These are phyloP conservation scores for Glycine soja DNA, from an alignment of 306 rosid species.

Conservation along the genomic window DNA sequence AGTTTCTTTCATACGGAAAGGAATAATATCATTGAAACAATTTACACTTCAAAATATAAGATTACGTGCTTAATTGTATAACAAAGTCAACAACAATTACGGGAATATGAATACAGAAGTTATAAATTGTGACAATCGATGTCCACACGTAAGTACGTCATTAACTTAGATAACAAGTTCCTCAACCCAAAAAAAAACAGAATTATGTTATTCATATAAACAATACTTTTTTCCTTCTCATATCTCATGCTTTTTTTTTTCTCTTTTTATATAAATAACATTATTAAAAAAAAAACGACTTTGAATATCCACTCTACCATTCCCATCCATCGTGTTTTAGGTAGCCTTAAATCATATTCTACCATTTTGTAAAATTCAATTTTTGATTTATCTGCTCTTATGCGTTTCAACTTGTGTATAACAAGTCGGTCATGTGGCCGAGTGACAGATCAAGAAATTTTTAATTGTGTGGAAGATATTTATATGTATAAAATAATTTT, in stretches of 20 bases:
- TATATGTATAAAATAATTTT: too few relatives aligned
- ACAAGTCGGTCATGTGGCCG: too few relatives aligned
- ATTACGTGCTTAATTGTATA: not conserved
- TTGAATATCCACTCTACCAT: too few relatives aligned
- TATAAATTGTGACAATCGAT: too few relatives aligned
- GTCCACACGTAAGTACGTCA: not conserved
- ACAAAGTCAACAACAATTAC: not conserved
- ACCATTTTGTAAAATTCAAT: not conserved
- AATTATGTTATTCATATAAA: not conserved
- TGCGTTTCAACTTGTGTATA: too few relatives aligned
- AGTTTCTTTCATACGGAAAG: not conserved
- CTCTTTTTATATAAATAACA: not conserved
- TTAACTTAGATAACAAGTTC: not conserved
- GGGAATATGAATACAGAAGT: not conserved
- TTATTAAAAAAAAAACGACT: not conserved
- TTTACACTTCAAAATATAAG: not conserved
- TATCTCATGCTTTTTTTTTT: not conserved
- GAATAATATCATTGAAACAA: not conserved
- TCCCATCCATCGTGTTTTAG: not conserved
- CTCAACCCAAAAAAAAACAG: not conserved
- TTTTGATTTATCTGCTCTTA: too few relatives aligned
- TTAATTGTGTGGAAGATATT: too few relatives aligned
- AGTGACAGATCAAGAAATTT: too few relatives aligned
- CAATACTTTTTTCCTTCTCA: not conserved
- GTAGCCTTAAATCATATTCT: not conserved